Base-by-base conservation (phyloP, 257 asterid species). In the Salvia hispanica region DNA sequence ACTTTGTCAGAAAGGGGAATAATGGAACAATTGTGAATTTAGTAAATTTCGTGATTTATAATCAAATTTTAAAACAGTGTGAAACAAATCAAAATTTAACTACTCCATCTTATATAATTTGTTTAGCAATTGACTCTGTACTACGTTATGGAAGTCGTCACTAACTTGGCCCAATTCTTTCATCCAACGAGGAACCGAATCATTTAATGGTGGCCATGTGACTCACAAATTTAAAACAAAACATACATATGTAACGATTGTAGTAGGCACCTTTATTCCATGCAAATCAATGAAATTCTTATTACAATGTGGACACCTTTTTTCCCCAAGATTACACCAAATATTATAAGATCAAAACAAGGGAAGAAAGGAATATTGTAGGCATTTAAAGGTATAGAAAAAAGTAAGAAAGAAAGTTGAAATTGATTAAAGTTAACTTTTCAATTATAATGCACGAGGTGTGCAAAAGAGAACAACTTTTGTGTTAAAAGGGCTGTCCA, bases 401-500 rank as follows among this genome's bases (percentile, higher is more conserved):
- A 16, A 9, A 21, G 36, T 9, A 4, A 21, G 11, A 42, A 4
- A 59, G 15, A 61, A 82, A 78, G 90, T 76, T 78, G 84, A 37
- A 10, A 76, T 77, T 77, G 80, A 81, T 79, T 76, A 84, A 88
- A 90, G 87, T 72, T 62, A 57, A 11, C 80, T 82, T 76, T 79
- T 72, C 71, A 76, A 77, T 43, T 84, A 80, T 74, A 78, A 79
- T 76, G 81, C 89, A 82, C 86, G 88, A 86, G 84, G 81, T 72
- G 83, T 58, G 70, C 74, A 55, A 71, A 83, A 86, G 91, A 63
- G 72, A 75, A 64, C 72, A 71, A 83, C 95, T 88, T 21, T 86
- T 81, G 88, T 91, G 95, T 91, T 86, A 80, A 88, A 91, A 91
- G 96, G 97, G 93, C 86, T 77, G 92, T 91, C 97, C 96, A 91